Evolutionary conservation across 2,329 filamentous ascomycete species (phyloP).

Genomic region (Phyllosticta citriasiana): DNA sequence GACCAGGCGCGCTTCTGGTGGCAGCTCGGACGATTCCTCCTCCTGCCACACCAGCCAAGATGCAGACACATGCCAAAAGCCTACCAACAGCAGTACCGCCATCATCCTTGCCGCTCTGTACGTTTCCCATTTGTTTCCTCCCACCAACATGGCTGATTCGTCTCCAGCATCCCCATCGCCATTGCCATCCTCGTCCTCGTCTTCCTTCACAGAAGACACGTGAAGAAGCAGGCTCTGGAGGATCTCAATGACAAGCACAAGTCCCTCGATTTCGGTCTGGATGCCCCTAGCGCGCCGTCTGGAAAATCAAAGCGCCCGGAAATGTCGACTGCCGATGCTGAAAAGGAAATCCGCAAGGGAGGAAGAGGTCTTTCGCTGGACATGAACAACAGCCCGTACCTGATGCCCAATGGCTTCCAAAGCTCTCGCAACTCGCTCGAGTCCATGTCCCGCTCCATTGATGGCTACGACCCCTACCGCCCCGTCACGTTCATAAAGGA

Average conservation of each 20-base stretch:
- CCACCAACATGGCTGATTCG: background rate
- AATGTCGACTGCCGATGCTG: slow-evolving; percentile 48
- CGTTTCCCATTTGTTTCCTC: slow-evolving; percentile 4
- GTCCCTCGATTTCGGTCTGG: slow-evolving; percentile 86
- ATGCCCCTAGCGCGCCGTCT: slow-evolving; percentile 23
- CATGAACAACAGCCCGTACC: slow-evolving; percentile 72
- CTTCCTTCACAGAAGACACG: slow-evolving; percentile 69
- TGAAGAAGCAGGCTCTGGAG: slow-evolving; percentile 61
- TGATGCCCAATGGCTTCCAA: slow-evolving; percentile 76
- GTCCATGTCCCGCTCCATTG: slow-evolving; percentile 60
- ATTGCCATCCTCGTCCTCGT: slow-evolving; percentile 57
- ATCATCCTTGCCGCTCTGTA: slow-evolving; percentile 27
- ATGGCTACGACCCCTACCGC: slow-evolving; percentile 78
- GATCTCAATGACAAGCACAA: slow-evolving; percentile 81
- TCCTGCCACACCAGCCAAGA: slow-evolving; percentile 11
- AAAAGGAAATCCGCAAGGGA: slow-evolving; percentile 30
- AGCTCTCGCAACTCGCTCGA: slow-evolving; percentile 77
- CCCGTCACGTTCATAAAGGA: slow-evolving; percentile 47
- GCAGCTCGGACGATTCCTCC: background rate
- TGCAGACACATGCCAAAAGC: slow-evolving; percentile 27
- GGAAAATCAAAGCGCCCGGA: slow-evolving; percentile 29
- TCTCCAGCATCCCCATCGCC: slow-evolving; percentile 61
- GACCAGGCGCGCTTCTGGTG: slow-evolving; percentile 1
- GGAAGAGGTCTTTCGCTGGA: slow-evolving; percentile 48
- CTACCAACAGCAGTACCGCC: slow-evolving; percentile 22